Conservation (phyloP, 148 eudicot species). For the Fallopia convolvulus region DNA sequence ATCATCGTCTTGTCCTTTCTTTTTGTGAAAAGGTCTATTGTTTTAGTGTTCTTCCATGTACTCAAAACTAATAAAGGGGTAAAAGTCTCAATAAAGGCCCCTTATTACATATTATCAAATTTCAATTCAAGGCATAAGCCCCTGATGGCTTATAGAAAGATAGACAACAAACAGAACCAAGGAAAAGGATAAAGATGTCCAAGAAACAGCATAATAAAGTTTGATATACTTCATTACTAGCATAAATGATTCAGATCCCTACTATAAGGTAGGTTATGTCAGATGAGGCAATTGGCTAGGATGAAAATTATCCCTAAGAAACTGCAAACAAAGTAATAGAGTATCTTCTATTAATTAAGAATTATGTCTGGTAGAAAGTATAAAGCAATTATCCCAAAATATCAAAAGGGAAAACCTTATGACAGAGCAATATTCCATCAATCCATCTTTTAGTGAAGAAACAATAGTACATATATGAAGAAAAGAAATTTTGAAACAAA, state of each 20-base stretch:
- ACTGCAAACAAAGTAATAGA: neutral
- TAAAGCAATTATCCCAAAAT: neutral
- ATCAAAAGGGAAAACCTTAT: neutral
- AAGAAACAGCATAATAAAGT: neutral
- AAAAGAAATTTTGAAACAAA: neutral
- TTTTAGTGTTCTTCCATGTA: too few relatives aligned
- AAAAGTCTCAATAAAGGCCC: too few relatives aligned
- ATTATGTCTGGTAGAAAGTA: neutral
- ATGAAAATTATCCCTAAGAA: neutral
- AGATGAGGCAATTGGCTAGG: too few relatives aligned
- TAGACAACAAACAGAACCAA: neutral
- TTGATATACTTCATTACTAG: neutral
- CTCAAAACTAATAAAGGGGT: too few relatives aligned
- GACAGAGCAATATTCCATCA: neutral
- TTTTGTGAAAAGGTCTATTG: too few relatives aligned
- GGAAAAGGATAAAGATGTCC: neutral
- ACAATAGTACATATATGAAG: neutral
- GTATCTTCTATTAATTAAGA: neutral
- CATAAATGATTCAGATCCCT: neutral
- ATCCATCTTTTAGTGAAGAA: neutral
- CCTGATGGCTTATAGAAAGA: neutral
- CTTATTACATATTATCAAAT: too few relatives aligned
- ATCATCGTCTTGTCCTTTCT: too few relatives aligned
- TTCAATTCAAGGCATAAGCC: neutral
- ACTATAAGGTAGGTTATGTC: neutral